A percentile compares a stretch with the other conserved stretches of the same genome.
Conservation (phyloP, 768 basidiomycete genomes). For the Lactarius sp. region DNA sequence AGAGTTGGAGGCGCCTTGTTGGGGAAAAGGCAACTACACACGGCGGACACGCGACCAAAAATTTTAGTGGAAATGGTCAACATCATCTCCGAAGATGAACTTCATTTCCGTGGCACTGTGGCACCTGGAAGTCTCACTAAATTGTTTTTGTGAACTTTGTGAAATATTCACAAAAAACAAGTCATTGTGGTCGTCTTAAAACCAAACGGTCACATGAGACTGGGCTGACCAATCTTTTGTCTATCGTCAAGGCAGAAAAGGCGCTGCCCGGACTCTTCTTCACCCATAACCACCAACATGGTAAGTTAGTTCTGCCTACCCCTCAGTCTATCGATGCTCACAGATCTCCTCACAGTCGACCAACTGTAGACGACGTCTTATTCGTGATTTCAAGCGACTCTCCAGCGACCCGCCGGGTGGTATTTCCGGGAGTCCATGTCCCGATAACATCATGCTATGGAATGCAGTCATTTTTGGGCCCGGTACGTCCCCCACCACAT, state of each 20-base stretch:
- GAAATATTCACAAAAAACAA: neutral
- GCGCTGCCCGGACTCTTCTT: slow-evolving; percentile 10
- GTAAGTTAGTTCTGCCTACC: slow-evolving; percentile 5
- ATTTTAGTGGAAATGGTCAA: neutral
- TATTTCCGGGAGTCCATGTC: slow-evolving; percentile 93
- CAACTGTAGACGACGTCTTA: slow-evolving; percentile 89
- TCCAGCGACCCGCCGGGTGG: slow-evolving; percentile 94
- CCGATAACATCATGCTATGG: slow-evolving; percentile 99
- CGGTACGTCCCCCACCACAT: slow-evolving; percentile 46
- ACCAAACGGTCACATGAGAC: slow-evolving; percentile 1
- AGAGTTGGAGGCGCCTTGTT: no score
- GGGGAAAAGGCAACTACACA: neutral
- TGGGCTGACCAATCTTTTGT: slow-evolving; percentile 15
- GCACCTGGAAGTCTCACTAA: neutral
- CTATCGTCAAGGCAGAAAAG: slow-evolving; percentile 9
- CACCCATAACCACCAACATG: slow-evolving; percentile 22
- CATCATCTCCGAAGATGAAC: neutral
- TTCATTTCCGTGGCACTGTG: neutral
- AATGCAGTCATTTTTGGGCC: slow-evolving; percentile 99
- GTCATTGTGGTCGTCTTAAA: neutral
- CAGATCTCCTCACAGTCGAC: slow-evolving; percentile 60
- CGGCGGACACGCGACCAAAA: neutral
- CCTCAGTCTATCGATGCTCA: neutral
- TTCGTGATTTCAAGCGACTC: slow-evolving; percentile 95
- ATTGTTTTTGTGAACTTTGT: neutral